Evolutionary conservation across 192 early-diverging fungal genomes (phyloP).

Genomic region (Backusella tarrabulga): DNA sequence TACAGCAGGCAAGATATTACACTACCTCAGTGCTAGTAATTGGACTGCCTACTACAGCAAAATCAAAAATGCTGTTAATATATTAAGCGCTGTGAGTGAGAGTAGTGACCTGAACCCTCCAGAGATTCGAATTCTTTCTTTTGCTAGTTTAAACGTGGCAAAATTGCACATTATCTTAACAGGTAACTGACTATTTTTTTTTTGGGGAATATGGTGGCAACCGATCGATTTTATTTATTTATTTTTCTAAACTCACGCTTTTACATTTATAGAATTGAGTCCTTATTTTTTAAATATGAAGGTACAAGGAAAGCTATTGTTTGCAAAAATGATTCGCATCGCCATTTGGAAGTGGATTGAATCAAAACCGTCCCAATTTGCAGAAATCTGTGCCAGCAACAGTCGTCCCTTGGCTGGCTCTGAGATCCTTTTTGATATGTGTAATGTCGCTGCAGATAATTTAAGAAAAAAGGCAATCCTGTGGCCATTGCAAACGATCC

Average conservation of each 20-base stretch:
- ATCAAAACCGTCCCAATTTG: slow-evolving; percentile 77
- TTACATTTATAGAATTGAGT: slow-evolving; percentile 39
- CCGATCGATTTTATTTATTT: neutral
- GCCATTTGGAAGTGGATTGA: slow-evolving; percentile 93
- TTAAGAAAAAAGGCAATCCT: slow-evolving; percentile 65
- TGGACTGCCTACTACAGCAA: slow-evolving; percentile 79
- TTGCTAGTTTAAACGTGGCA: slow-evolving; percentile 30
- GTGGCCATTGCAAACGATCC: slow-evolving; percentile 85
- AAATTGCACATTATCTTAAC: slow-evolving; percentile 57
- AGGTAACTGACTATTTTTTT: slow-evolving; percentile 50
- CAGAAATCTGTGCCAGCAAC: slow-evolving; percentile 62
- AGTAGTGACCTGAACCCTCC: slow-evolving; percentile 11
- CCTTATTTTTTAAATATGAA: slow-evolving; percentile 59
- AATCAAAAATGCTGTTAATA: slow-evolving; percentile 46
- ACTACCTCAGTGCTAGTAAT: slow-evolving; percentile 87
- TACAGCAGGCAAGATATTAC: slow-evolving; percentile 78
- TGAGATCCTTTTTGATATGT: slow-evolving; percentile 74
- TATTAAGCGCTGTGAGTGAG: slow-evolving; percentile 14
- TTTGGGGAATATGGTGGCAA: neutral
- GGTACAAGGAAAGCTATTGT: slow-evolving; percentile 62
- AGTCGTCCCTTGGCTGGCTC: slow-evolving; percentile 58
- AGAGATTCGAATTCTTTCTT: slow-evolving; percentile 15
- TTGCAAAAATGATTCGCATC: slow-evolving; percentile 72
- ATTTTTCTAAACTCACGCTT: neutral
- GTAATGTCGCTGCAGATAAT: slow-evolving; percentile 51